Evolutionary conservation across 2,329 filamentous ascomycete species (phyloP).

Genomic region (Dothideomycetidae sp.): DNA sequence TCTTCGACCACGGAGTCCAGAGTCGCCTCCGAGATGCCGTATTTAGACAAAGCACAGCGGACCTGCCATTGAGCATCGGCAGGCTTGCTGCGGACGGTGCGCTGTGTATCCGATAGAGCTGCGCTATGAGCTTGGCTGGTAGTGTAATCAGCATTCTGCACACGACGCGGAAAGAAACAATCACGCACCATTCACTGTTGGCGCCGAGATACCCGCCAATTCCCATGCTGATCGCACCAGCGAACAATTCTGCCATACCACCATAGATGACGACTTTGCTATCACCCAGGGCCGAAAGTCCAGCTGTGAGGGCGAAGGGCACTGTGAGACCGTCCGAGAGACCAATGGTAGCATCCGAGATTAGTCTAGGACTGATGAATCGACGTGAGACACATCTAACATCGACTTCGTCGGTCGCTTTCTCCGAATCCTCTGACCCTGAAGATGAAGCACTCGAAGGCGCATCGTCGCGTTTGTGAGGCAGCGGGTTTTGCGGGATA

Average conservation of each 20-base stretch:
- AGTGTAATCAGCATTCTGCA: background rate
- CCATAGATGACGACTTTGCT: slow-evolving; percentile 28
- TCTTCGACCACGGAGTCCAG: slow-evolving; percentile 14
- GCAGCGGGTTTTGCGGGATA: background rate
- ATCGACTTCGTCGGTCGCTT: background rate
- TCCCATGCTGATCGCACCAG: slow-evolving; percentile 30
- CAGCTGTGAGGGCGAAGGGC: slow-evolving; percentile 30
- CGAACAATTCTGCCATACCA: slow-evolving; percentile 28
- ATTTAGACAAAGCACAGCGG: slow-evolving; percentile 27
- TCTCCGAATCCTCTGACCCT: background rate
- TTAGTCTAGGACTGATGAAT: slow-evolving; percentile 25
- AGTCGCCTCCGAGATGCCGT: slow-evolving; percentile 25
- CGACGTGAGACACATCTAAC: background rate
- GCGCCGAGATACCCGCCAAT: slow-evolving; percentile 32
- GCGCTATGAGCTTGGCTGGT: slow-evolving; percentile 28
- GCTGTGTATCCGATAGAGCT: slow-evolving; percentile 29
- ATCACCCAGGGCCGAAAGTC: slow-evolving; percentile 26
- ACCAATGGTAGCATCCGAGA: slow-evolving; percentile 32
- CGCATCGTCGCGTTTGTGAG: background rate
- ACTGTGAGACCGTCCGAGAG: slow-evolving; percentile 31
- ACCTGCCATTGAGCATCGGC: slow-evolving; percentile 26
- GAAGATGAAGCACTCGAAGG: background rate
- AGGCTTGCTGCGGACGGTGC: background rate
- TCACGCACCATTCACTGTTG: slow-evolving; percentile 33
- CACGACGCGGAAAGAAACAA: background rate